phyloP scores from a whole-genome alignment of 345 rosid species.

The Citrus maxima region DNA sequence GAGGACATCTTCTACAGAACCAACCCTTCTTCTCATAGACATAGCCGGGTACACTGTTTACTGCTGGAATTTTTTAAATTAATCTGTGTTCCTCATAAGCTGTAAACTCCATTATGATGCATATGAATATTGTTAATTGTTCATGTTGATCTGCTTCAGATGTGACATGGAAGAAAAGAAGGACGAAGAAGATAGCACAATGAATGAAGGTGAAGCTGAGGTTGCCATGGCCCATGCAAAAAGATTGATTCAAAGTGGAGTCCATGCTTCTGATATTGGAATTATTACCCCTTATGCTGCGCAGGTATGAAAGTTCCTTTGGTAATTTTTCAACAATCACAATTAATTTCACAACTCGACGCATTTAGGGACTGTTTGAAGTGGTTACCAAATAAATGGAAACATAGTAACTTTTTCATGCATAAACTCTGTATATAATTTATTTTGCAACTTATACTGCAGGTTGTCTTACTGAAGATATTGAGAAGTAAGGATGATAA shows the following conservation, averaged over 20 bases:
- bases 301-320: conserved; percentile 42
- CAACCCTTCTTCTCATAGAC: conserved; percentile 81
- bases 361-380: conserved; percentile 2
- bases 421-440: not conserved
- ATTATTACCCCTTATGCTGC: conserved; percentile 96
- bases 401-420: not conserved
- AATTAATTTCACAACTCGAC: conserved; percentile 3
- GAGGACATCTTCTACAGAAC: conserved; percentile 70
- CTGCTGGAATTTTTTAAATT: not conserved
- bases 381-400: not conserved
- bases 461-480: conserved; percentile 76
- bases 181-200: conserved; percentile 95
- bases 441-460: conserved; percentile 16
- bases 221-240: conserved; percentile 88
- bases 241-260: conserved; percentile 73
- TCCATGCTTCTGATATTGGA: conserved; percentile 79
- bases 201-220: conserved; percentile 95
- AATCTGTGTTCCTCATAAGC: not conserved
- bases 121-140: not conserved
- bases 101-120: not conserved
- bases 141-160: conserved; percentile 34
- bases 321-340: not conserved
- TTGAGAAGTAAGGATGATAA: conserved; percentile 66
- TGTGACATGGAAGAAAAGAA: conserved; percentile 99
- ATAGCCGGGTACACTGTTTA: conserved; percentile 59